These are phyloP conservation scores for Karstenula rhodostoma DNA, from an alignment of 2,329 filamentous ascomycete species.

Conservation along the genomic window DNA sequence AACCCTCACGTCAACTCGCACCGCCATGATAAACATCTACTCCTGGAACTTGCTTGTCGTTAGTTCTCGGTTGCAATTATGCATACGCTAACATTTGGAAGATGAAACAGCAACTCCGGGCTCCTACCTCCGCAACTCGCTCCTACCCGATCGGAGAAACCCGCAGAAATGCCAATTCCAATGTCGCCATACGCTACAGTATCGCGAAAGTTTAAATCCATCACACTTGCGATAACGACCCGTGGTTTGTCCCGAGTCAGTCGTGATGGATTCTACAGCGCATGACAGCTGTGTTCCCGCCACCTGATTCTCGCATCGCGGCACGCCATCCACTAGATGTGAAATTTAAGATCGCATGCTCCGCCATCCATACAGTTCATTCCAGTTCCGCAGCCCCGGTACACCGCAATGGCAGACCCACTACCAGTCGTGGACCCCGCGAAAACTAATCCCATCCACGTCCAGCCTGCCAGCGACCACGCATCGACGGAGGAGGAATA, in stretches of 20 bases:
- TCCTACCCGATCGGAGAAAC: background rate
- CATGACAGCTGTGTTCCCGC: conserved; percentile 14
- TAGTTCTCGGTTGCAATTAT: too few species aligned
- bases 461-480: background rate
- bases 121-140: background rate
- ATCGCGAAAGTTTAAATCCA: background rate
- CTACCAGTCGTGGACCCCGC: background rate
- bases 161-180: background rate
- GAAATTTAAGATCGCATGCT: background rate
- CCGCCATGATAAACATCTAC: background rate
- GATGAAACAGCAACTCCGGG: background rate
- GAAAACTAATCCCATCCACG: background rate
- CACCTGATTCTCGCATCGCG: conserved; percentile 13
- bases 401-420: background rate
- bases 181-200: conserved; percentile 1
- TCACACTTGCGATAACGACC: background rate
- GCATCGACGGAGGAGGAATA: background rate
- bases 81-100: too few species aligned
- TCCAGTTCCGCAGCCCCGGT: background rate
- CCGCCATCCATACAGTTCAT: background rate
- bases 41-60: too few species aligned
- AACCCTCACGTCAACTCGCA: background rate
- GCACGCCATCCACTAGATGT: background rate
- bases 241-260: background rate
- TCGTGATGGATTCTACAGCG: conserved; percentile 4